A percentile compares a stretch with the other conserved stretches of the same genome.
Conservation (phyloP, 805 yeast species). For the Lachancea waltii region DNA sequence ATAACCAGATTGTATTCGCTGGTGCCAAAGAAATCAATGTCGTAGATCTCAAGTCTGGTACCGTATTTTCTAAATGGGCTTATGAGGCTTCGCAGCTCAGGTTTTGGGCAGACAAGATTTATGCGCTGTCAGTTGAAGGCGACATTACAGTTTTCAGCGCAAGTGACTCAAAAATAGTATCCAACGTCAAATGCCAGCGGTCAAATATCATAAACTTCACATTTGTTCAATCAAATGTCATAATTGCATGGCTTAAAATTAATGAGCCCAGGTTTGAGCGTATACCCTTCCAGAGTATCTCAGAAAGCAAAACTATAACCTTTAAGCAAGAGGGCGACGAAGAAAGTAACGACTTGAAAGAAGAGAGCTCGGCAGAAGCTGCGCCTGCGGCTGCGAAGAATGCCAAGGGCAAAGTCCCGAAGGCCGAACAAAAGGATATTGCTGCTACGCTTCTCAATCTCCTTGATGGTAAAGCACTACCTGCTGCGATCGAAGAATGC, state of each 20-base stretch:
- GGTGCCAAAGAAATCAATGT: constrained; percentile 15
- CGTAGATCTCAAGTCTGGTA: constrained; percentile 16
- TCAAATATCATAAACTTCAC: constrained; percentile 26
- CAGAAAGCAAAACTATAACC: constrained; percentile 21
- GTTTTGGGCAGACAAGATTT: constrained; percentile 15
- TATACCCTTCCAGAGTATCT: constrained; percentile 19
- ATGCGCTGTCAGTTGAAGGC: constrained; percentile 20
- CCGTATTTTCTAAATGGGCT: constrained; percentile 19
- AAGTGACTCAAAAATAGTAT: constrained; percentile 32
- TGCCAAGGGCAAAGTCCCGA: constrained; percentile 18
- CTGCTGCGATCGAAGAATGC: constrained; percentile 25
- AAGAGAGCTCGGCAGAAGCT: constrained; percentile 14
- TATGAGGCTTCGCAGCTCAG: constrained; percentile 19
- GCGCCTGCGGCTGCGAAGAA: constrained; percentile 16
- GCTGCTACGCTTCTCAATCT: constrained; percentile 25
- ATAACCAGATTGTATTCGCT: constrained; percentile 21
- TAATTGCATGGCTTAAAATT: constrained; percentile 35
- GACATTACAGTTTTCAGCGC: constrained; percentile 25
- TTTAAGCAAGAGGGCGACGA: constrained; percentile 24
- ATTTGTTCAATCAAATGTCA: constrained; percentile 14
- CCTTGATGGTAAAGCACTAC: constrained; percentile 15
- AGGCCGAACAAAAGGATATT: constrained; percentile 26
- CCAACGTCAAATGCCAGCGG: constrained; percentile 24
- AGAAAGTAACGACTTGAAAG: constrained; percentile 19
- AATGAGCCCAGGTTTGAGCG: constrained; percentile 36